Conservation (phyloP, 176 grass and related monocot species). For the Puccinellia tenuiflora region DNA sequence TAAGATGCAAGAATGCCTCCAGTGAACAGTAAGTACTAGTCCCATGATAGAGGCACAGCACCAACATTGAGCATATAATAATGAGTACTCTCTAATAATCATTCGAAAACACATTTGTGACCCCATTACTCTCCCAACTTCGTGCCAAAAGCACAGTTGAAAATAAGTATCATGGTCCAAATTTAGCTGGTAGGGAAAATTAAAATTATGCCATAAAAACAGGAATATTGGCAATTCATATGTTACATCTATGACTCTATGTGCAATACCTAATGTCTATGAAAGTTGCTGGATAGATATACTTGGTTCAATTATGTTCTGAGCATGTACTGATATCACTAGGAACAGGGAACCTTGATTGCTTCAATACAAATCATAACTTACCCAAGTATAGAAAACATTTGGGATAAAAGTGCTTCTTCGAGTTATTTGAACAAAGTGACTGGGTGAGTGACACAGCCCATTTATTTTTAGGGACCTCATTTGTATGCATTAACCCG, state of each 20-base stretch:
- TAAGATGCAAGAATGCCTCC: not conserved
- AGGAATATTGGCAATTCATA: constrained; percentile 1
- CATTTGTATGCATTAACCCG: not conserved
- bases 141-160: not conserved
- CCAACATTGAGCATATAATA: not conserved
- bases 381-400: not conserved
- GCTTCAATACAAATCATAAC: not conserved
- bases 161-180: not conserved
- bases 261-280: not conserved
- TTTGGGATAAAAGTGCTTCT: not conserved
- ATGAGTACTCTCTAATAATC: not conserved
- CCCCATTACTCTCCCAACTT: not conserved
- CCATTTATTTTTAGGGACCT: not conserved
- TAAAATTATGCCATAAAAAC: not conserved
- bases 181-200: not conserved
- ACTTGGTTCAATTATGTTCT: not conserved
- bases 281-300: not conserved
- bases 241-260: not conserved
- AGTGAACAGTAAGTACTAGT: not conserved
- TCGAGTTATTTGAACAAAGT: constrained; percentile 2
- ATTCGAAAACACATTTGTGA: constrained; percentile 10
- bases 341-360: not conserved
- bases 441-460: not conserved
- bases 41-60: not conserved
- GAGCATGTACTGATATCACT: not conserved